Evolutionary conservation across 768 basidiomycete species (phyloP), one percentile per base, ranked within the genome.

Genomic region (Pleurotus salmoneostramineus): DNA sequence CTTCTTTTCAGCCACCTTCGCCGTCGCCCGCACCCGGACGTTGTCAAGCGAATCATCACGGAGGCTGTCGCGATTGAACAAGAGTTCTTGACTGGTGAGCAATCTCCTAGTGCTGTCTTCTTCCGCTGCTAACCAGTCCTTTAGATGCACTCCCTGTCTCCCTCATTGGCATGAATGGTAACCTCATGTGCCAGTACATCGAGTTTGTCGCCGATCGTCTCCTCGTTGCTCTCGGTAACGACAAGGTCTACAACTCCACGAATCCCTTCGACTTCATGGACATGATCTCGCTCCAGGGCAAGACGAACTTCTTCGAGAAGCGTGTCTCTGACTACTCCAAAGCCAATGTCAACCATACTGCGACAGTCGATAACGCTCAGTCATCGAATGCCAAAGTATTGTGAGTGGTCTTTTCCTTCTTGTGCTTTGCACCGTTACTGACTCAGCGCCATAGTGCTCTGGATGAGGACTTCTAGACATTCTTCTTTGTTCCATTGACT

Each of bases 291-390:
- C 76, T 97, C 5, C 89, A 95, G 74, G 95, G 95, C 61, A 98
- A 98, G 78, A 93, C 95, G 42, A 95, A 97, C 74, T 97, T 97
- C 72, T 97, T 95, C 69, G 94, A 96, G 75, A 95, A 95, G 73
- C 83, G 95, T 0, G 95, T 97, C 3, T 94, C 92, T 3, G 89
- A 91, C 15, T 91, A 91, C 64, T 78, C 85, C 12, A 89, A 83
- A 65, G 88, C 89, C 6, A 77, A 82, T 50, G 77, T 89, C 57
- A 80, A 80, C 49, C 71, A 59, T 47, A 34, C 69, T 34, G 60
- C 65, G 14, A 59, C 46, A 34, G 56, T 56, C 5, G 34, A 56
- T 21, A 42, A 44, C 7, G 56, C 59, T 2, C 32, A 55, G 2
- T 27, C 57, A 14, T 58, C 56, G 10, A 58, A 61, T 4, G 37